Evolutionary conservation across 345 rosid species (phyloP).

Genomic region (Citrus mangshanensis): DNA sequence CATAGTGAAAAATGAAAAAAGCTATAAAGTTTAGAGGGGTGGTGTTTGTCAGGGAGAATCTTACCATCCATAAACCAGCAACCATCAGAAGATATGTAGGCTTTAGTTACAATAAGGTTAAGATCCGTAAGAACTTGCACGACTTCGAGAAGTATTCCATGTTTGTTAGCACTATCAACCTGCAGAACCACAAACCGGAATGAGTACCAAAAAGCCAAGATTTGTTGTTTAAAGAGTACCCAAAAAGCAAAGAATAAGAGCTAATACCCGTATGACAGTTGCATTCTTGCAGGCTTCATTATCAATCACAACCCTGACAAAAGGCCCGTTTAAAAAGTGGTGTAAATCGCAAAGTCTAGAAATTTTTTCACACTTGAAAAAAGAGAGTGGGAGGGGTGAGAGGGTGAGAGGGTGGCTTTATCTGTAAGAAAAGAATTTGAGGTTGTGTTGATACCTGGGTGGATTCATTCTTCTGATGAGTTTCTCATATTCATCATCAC

Average conservation of each 20-base stretch:
- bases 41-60: background rate
- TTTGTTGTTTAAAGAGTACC: conserved; percentile 4
- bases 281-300: conserved; percentile 86
- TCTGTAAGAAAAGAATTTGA: background rate
- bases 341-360: background rate
- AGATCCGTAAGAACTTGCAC: conserved; percentile 94
- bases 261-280: conserved; percentile 71
- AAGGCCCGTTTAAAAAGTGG: conserved; percentile 5
- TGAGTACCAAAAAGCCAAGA: conserved; percentile 13
- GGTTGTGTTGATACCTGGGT: conserved; percentile 50
- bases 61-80: conserved; percentile 99
- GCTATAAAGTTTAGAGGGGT: background rate
- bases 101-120: conserved; percentile 74
- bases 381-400: too few relatives aligned
- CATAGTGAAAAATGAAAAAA: background rate
- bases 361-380: background rate
- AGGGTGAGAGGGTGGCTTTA: background rate
- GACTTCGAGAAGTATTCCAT: conserved; percentile 92
- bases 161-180: conserved; percentile 95
- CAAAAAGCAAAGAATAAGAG: conserved; percentile 2
- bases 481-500: conserved; percentile 86
- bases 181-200: conserved; percentile 29
- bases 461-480: conserved; percentile 91
- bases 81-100: conserved; percentile 94
- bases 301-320: conserved; percentile 89